Conservation (phyloP, 2,329 filamentous ascomycete genomes). For the Phialophora macrospora region DNA sequence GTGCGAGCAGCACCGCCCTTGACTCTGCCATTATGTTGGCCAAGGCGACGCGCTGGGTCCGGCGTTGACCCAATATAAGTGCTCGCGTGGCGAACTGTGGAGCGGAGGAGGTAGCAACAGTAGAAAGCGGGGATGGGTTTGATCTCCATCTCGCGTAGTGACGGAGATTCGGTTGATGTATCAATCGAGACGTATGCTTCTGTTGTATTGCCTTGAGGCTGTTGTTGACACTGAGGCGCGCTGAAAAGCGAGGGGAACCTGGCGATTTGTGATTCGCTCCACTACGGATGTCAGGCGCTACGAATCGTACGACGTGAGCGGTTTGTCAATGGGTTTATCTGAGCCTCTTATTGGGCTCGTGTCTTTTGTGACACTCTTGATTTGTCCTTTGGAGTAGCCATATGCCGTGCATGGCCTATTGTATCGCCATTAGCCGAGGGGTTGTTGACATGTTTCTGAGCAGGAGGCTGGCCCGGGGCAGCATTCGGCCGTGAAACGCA, state of each 20-base stretch:
- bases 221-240: not conserved
- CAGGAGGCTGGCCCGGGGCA: not conserved
- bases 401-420: not conserved
- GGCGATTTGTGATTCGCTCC: not conserved
- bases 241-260: not conserved
- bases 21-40: constrained; percentile 85
- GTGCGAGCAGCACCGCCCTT: constrained; percentile 84
- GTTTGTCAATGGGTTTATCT: not conserved
- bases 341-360: not conserved
- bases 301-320: not conserved
- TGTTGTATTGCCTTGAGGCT: not conserved
- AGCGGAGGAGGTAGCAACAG: constrained; percentile 89
- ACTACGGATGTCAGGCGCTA: too few relatives aligned
- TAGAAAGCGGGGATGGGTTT: constrained; percentile 82
- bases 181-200: not conserved
- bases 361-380: not conserved
- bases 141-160: constrained; percentile 44
- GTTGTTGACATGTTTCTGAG: not conserved
- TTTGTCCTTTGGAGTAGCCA: not conserved
- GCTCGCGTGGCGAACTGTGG: constrained; percentile 69
- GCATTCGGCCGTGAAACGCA: not conserved
- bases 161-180: not conserved
- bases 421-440: not conserved
- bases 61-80: constrained; percentile 93
- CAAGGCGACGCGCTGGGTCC: constrained; percentile 79